phyloP scores from a whole-genome alignment of 257 asterid genomes.

The Solanum piurae region DNA sequence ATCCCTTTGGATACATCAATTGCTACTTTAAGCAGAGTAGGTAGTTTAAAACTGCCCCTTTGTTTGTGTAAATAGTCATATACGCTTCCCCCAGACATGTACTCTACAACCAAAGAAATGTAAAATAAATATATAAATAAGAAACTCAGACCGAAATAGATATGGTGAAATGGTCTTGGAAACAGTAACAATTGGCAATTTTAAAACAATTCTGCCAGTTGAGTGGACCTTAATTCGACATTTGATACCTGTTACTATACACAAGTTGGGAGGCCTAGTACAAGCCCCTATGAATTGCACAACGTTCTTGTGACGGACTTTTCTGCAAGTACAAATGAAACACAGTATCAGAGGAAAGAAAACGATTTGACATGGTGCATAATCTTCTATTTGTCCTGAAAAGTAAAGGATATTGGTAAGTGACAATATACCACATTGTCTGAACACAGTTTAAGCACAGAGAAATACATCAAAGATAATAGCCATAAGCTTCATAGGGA shows the following conservation, averaged over 20 bases:
- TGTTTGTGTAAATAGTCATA: constrained; percentile 93
- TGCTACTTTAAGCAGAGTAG: constrained; percentile 80
- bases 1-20: constrained; percentile 94
- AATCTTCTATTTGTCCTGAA: background rate
- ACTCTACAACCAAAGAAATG: constrained; percentile 38
- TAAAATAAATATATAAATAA: constrained; percentile 1
- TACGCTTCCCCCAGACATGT: constrained; percentile 95
- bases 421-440: background rate
- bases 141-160: background rate
- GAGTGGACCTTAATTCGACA: background rate
- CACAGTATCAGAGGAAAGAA: constrained; percentile 1
- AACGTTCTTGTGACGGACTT: constrained; percentile 92
- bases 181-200: background rate
- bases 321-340: constrained; percentile 45
- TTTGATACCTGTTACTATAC: constrained; percentile 82
- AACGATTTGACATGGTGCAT: background rate
- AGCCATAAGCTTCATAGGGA: background rate
- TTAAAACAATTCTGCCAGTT: background rate
- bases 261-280: constrained; percentile 83
- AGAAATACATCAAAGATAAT: background rate
- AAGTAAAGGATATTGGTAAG: background rate
- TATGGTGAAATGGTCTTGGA: background rate
- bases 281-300: constrained; percentile 98
- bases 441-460: background rate
- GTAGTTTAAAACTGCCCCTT: constrained; percentile 85